phyloP scores from a whole-genome alignment of 495 filamentous ascomycete genomes.

The Annulohypoxylon maeteangense region DNA sequence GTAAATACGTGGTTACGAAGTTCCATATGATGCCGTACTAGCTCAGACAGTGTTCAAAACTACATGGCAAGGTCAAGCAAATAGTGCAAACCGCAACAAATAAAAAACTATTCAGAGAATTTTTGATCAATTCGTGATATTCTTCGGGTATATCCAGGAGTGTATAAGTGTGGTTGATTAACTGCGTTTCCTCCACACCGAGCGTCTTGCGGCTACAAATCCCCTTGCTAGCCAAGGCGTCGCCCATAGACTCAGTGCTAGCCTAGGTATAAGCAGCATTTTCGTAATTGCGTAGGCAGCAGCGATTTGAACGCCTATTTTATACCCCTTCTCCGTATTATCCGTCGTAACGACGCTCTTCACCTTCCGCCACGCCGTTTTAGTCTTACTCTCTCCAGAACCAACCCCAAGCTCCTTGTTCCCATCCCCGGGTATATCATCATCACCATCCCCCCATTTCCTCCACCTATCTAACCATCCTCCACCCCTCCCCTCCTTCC shows the following conservation, averaged over 20 bases:
- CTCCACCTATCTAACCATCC: slow-evolving; percentile 25
- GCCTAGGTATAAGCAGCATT: slow-evolving; percentile 77
- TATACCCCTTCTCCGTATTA: slow-evolving; percentile 55
- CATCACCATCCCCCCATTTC: slow-evolving; percentile 32
- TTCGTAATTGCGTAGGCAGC: slow-evolving; percentile 92
- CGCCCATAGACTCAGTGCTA: slow-evolving; percentile 82
- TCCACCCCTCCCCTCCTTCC: slow-evolving; percentile 2
- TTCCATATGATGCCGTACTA: slow-evolving; percentile 12
- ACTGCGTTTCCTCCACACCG: slow-evolving; percentile 35
- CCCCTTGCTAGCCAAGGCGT: slow-evolving; percentile 93
- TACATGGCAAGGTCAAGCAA: slow-evolving; percentile 9
- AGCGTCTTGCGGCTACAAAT: slow-evolving; percentile 60
- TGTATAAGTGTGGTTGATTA: neutral
- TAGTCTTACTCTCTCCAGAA: slow-evolving; percentile 38
- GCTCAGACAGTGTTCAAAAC: neutral
- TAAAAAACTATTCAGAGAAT: slow-evolving; percentile 24
- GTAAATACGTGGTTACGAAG: slow-evolving; percentile 58
- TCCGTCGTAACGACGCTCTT: slow-evolving; percentile 43
- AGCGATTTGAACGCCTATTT: slow-evolving; percentile 74
- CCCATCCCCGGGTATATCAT: slow-evolving; percentile 1
- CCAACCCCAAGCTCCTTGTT: neutral
- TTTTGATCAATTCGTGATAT: neutral
- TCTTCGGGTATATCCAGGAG: neutral
- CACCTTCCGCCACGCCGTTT: slow-evolving; percentile 50
- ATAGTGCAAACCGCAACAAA: slow-evolving; percentile 27